Conservation (phyloP, 495 filamentous ascomycete genomes). For the Hypoxylon subgilvum region DNA sequence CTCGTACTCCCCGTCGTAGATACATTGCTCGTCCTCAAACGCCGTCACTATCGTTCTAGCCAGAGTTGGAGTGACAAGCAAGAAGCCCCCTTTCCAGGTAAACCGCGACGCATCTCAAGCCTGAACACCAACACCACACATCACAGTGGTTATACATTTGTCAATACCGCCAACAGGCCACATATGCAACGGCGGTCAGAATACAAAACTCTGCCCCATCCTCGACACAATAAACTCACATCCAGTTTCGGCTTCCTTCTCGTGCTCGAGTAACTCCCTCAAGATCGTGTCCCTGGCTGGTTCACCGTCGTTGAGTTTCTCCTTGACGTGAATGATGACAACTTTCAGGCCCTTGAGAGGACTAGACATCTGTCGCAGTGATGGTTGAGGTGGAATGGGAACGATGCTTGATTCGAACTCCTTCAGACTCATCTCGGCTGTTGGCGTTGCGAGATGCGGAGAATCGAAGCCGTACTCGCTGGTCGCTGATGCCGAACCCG, state of each 20-base stretch:
- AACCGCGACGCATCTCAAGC: constrained; percentile 12
- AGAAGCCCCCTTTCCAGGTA: background rate
- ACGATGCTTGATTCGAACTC: constrained; percentile 38
- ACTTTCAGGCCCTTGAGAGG: constrained; percentile 62
- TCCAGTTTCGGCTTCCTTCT: constrained; percentile 67
- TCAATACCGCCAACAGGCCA: constrained; percentile 1
- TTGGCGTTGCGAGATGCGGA: constrained; percentile 45
- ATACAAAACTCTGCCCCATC: constrained; percentile 54
- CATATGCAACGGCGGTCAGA: constrained; percentile 37
- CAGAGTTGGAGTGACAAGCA: background rate
- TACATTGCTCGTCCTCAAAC: constrained; percentile 10
- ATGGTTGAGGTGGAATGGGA: too few relatives aligned
- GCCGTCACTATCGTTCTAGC: constrained; percentile 11
- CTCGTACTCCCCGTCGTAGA: background rate
- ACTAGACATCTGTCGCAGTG: constrained; percentile 8
- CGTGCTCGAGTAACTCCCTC: constrained; percentile 66
- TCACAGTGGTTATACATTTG: constrained; percentile 20
- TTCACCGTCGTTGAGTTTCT: constrained; percentile 69
- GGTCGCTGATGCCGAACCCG: constrained; percentile 3
- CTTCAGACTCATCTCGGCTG: constrained; percentile 44
- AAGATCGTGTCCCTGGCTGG: constrained; percentile 69
- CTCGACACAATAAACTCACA: constrained; percentile 76
- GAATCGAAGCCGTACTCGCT: constrained; percentile 32
- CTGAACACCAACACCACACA: constrained; percentile 11
- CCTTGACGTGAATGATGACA: constrained; percentile 83